Evolutionary conservation across 2,329 filamentous ascomycete species (phyloP).

Genomic region (Ascosphaera pollenicola): DNA sequence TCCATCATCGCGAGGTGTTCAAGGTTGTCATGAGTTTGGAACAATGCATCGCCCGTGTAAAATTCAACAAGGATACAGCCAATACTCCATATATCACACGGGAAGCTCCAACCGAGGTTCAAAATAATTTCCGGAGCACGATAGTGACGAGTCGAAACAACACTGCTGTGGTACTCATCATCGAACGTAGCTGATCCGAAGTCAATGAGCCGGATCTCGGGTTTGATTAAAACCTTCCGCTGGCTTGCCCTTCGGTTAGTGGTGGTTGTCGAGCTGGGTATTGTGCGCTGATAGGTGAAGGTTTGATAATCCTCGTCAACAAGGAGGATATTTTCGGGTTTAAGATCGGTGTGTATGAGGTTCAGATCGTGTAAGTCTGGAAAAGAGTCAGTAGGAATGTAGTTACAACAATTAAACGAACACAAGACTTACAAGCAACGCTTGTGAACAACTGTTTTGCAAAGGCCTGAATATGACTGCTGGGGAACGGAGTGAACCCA

Average conservation of each 20-base stretch:
- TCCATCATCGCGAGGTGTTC: constrained; percentile 52
- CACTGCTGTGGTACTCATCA: constrained; percentile 45
- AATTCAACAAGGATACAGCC: constrained; percentile 47
- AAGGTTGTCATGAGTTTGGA: constrained; percentile 46
- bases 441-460: constrained; percentile 93
- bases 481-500: constrained; percentile 87
- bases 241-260: constrained; percentile 36
- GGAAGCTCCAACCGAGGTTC: constrained; percentile 44
- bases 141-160: constrained; percentile 45
- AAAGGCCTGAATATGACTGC: constrained; percentile 95
- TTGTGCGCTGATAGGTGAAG: constrained; percentile 46
- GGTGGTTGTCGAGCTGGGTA: constrained; percentile 40
- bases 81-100: constrained; percentile 49
- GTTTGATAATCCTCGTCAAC: constrained; percentile 44
- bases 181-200: constrained; percentile 47
- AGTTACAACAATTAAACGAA: not conserved
- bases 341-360: constrained; percentile 72
- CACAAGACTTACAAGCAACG: constrained; percentile 65
- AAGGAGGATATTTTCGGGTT: constrained; percentile 45
- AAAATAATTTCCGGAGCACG: constrained; percentile 46
- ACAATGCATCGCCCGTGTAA: constrained; percentile 44
- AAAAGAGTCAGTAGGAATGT: not conserved
- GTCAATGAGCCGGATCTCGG: constrained; percentile 46
- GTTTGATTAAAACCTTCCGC: constrained; percentile 39
- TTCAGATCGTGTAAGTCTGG: constrained; percentile 88